Evolutionary conservation across 129 eudicot genomes (phyloP).

Genomic region (Flaveria ramosissima): DNA sequence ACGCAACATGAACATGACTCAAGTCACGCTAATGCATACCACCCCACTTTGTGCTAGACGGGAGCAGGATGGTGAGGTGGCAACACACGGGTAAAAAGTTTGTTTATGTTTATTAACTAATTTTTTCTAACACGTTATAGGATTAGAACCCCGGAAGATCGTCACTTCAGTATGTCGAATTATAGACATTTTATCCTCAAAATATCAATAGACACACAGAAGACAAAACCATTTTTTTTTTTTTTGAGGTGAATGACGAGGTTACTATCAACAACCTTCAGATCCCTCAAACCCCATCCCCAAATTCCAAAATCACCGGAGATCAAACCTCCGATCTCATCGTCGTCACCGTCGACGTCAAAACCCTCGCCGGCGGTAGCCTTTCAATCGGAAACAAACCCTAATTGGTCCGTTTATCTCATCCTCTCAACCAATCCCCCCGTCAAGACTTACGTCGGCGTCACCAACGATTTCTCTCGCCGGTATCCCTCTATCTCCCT

Average conservation of each 20-base stretch:
- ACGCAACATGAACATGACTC: too few species aligned
- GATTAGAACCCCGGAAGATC: too few species aligned
- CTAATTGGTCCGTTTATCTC: constrained; percentile 69
- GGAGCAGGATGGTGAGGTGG: too few species aligned
- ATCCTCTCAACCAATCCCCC: constrained; percentile 81
- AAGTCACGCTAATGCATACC: too few species aligned
- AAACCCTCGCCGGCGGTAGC: constrained; percentile 18
- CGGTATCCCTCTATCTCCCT: constrained; percentile 45
- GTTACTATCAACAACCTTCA: constrained; percentile 52
- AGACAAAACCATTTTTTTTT: too few species aligned
- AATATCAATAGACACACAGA: too few species aligned
- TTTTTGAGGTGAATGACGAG: constrained; percentile 48
- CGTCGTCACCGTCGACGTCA: constrained; percentile 17
- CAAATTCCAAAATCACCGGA: constrained; percentile 13
- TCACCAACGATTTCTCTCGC: constrained; percentile 79
- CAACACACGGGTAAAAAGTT: too few species aligned
- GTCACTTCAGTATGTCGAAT: too few species aligned
- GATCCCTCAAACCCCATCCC: constrained; percentile 56
- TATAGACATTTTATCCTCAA: too few species aligned
- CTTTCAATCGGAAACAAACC: constrained; percentile 9
- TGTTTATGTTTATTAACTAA: too few species aligned
- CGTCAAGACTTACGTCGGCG: constrained; percentile 91
- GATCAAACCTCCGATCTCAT: constrained; percentile 25
- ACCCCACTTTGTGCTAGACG: too few species aligned
- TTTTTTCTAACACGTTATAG: too few species aligned